Evolutionary conservation across 2,329 filamentous ascomycete genomes (phyloP).

Genomic region (Aspergillus latus): DNA sequence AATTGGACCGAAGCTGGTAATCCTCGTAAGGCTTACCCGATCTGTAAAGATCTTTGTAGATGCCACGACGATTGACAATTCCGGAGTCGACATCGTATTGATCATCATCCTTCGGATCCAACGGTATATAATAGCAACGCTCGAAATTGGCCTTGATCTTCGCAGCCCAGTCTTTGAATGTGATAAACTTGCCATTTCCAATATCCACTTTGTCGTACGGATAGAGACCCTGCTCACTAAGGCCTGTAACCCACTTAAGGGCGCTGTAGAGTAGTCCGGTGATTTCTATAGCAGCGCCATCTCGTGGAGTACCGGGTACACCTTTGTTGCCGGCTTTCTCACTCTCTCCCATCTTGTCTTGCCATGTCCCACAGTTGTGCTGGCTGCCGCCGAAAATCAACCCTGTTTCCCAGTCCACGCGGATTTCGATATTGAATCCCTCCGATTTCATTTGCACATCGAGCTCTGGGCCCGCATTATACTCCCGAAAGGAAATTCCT

Average conservation of each 20-base stretch:
- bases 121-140: conserved; percentile 83
- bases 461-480: conserved; percentile 84
- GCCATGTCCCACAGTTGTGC: conserved; percentile 96
- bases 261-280: conserved; percentile 90
- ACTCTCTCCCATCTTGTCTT: conserved; percentile 99
- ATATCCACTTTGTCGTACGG: conserved; percentile 71
- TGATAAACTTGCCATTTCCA: conserved; percentile 61
- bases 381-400: conserved; percentile 94
- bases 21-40: conserved; percentile 96
- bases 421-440: conserved; percentile 88
- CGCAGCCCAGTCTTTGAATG: conserved; percentile 74
- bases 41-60: conserved; percentile 96
- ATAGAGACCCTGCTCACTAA: conserved; percentile 69
- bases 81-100: conserved; percentile 76
- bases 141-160: conserved; percentile 86
- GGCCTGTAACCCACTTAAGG: conserved; percentile 71
- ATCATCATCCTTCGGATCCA: conserved; percentile 65
- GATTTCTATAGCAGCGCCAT: conserved; percentile 93
- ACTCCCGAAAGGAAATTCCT: conserved; percentile 89
- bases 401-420: conserved; percentile 87
- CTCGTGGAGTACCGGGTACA: conserved; percentile 90
- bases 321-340: conserved; percentile 88
- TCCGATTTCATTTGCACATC: conserved; percentile 91
- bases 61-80: conserved; percentile 84
- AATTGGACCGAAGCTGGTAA: conserved; percentile 93